Evolutionary conservation across 768 basidiomycete genomes (phyloP).

Genomic region (Russula olivacea): DNA sequence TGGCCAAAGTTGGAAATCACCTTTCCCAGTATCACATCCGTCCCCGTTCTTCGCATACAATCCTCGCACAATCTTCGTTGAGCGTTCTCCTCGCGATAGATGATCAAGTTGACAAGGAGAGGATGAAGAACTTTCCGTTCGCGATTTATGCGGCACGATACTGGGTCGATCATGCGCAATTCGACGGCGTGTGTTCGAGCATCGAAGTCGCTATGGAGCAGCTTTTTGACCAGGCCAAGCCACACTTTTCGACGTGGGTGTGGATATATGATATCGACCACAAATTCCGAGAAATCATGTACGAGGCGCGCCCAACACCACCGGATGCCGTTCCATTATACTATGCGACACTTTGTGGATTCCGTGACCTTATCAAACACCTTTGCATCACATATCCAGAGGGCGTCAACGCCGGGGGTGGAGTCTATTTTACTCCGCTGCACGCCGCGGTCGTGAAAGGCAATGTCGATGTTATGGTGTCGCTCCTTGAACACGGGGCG

Average conservation of each 20-base stretch:
- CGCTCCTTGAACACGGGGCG: background rate
- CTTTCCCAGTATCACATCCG: background rate
- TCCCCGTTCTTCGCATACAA: background rate
- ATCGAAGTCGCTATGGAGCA: background rate
- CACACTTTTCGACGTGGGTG: background rate
- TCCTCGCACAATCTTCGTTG: background rate
- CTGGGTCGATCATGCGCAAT: background rate
- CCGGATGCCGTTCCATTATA: background rate
- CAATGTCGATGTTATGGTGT: background rate
- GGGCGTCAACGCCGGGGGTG: background rate
- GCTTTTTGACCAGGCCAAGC: background rate
- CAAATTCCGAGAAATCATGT: background rate
- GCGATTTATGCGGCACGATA: background rate
- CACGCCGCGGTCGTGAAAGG: background rate
- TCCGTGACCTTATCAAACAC: background rate
- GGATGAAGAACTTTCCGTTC: background rate
- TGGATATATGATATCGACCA: conserved; percentile 4
- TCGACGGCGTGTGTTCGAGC: background rate
- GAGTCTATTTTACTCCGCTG: background rate
- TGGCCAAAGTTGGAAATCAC: background rate
- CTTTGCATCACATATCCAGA: background rate
- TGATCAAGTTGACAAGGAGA: background rate
- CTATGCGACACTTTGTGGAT: background rate
- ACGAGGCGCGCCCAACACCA: background rate
- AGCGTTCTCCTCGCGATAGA: background rate